phyloP scores from a whole-genome alignment of 2,329 filamentous ascomycete genomes.

The Colletotrichum nymphaeae region DNA sequence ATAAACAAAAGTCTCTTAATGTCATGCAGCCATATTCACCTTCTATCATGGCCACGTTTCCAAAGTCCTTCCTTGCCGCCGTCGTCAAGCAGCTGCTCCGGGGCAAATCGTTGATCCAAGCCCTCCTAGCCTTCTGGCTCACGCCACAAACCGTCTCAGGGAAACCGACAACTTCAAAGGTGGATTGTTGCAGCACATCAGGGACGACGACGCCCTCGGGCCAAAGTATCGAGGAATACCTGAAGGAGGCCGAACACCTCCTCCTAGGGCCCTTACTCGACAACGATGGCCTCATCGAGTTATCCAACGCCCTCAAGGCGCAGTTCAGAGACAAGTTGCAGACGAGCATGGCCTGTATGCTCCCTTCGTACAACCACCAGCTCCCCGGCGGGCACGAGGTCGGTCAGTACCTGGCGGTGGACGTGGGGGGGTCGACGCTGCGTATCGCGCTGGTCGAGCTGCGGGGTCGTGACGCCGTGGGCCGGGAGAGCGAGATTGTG shows the following conservation, averaged over 20 bases:
- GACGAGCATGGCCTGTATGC: slow-evolving; percentile 68
- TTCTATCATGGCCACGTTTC: slow-evolving; percentile 68
- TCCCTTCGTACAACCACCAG: slow-evolving; percentile 74
- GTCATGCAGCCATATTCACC: slow-evolving; percentile 61
- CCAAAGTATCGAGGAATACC: slow-evolving; percentile 60
- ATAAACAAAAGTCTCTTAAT: slow-evolving; percentile 37
- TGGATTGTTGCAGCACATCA: slow-evolving; percentile 19
- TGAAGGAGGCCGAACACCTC: slow-evolving; percentile 65
- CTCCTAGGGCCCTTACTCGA: slow-evolving; percentile 61
- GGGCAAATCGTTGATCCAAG: slow-evolving; percentile 69
- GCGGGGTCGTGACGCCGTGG: slow-evolving; percentile 52
- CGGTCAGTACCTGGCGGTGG: slow-evolving; percentile 71
- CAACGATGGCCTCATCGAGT: slow-evolving; percentile 55
- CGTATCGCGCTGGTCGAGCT: slow-evolving; percentile 73
- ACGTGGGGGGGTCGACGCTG: slow-evolving; percentile 77
- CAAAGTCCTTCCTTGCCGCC: slow-evolving; percentile 64
- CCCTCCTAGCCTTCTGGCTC: slow-evolving; percentile 54
- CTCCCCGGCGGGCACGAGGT: slow-evolving; percentile 70
- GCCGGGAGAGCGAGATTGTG: slow-evolving; percentile 62
- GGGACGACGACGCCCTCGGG: slow-evolving; percentile 38
- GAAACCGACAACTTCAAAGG: slow-evolving; percentile 22
- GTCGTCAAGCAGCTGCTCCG: slow-evolving; percentile 67
- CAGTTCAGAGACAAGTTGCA: slow-evolving; percentile 66
- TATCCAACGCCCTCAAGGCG: slow-evolving; percentile 62
- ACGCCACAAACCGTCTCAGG: slow-evolving; percentile 15